Evolutionary conservation across 2,329 filamentous ascomycete genomes (phyloP).

Genomic region (Metarhizium brunneum): DNA sequence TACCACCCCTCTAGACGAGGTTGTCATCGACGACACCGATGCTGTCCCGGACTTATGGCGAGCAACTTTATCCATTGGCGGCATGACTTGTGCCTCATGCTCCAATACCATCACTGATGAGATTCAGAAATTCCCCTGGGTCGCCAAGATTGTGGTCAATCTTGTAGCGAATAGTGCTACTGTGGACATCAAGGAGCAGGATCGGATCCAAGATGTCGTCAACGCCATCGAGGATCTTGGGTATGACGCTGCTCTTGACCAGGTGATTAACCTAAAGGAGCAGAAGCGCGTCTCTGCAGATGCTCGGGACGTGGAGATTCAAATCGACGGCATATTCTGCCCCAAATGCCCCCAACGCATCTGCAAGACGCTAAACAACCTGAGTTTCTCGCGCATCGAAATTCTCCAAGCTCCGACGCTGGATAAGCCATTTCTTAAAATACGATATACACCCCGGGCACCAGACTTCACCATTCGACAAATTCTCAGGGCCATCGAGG

Average conservation of each 20-base stretch:
- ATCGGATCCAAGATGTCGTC: constrained; percentile 23
- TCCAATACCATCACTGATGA: constrained; percentile 52
- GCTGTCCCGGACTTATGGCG: constrained; percentile 27
- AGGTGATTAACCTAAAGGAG: constrained; percentile 32
- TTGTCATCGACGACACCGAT: constrained; percentile 13
- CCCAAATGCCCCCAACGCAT: constrained; percentile 58
- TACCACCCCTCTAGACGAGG: constrained; percentile 13
- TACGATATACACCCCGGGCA: constrained; percentile 60
- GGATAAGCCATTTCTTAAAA: constrained; percentile 55
- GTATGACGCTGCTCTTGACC: constrained; percentile 53
- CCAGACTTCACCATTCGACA: constrained; percentile 66
- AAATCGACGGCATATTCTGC: constrained; percentile 66
- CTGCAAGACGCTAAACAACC: constrained; percentile 40
- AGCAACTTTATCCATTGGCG: constrained; percentile 51
- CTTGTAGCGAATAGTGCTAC: constrained; percentile 59
- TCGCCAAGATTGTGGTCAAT: constrained; percentile 51
- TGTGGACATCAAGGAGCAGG: constrained; percentile 39
- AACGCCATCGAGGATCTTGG: constrained; percentile 53
- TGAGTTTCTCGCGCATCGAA: constrained; percentile 37
- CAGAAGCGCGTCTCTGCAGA: constrained; percentile 24
- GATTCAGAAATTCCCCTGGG: constrained; percentile 45
- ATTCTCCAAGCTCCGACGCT: constrained; percentile 47
- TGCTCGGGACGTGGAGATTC: constrained; percentile 52
- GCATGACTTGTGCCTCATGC: constrained; percentile 68
- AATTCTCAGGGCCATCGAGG: constrained; percentile 59